Base-by-base conservation (phyloP, 2,329 filamentous ascomycete genomes). In the Penicillium sp. region DNA sequence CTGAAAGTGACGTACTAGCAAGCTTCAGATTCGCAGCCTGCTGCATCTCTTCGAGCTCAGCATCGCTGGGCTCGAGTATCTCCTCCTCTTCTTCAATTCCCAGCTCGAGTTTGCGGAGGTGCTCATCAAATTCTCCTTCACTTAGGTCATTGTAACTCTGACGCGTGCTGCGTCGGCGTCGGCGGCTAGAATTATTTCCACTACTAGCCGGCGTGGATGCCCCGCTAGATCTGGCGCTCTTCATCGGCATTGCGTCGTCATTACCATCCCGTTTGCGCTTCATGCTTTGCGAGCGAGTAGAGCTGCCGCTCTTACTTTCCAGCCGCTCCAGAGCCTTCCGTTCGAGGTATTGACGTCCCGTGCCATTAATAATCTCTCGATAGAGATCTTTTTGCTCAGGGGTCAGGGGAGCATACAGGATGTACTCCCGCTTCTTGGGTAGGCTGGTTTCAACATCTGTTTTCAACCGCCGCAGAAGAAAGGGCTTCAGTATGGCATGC, bases 381-480 rank as follows among this genome's bases (percentile, higher is more conserved):
- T 99, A 99, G 0, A 99, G 76, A 55, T 97, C 93, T 2, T 92
- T 91, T 70, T 99, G 94, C 64, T 94, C 91, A 25, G 87, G 84
- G 0, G 92, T 96, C 76, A 99, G 86, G 0, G 94, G 94, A 0
- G 94, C 94, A 67, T 94, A 97, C 0, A 99, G 78, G 3, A 99
- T 90, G 64, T 99, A 99, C 72, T 99, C 94, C 29, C 94, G 85
- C 78, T 99, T 99, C 75, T 93, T 95, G 0, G 94, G 94, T n/a
- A 99, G 81, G 47, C 91, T 85, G 2, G 87, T 87, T 53, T 96
- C 93, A 0, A 99, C 94, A 68, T 99, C 94, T 0, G 91, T 89
- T 75, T 99, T 99, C 61, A 99, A 84, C 19, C 94, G 84, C 1
- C 94, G 85, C 1, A 99, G 80, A 1, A 99, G 79, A 65, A 99